A percentile compares a stretch with the other conserved stretches of the same genome.
phyloP scores from a whole-genome alignment of 2,329 filamentous ascomycete genomes.

The Cercospora sojina region DNA sequence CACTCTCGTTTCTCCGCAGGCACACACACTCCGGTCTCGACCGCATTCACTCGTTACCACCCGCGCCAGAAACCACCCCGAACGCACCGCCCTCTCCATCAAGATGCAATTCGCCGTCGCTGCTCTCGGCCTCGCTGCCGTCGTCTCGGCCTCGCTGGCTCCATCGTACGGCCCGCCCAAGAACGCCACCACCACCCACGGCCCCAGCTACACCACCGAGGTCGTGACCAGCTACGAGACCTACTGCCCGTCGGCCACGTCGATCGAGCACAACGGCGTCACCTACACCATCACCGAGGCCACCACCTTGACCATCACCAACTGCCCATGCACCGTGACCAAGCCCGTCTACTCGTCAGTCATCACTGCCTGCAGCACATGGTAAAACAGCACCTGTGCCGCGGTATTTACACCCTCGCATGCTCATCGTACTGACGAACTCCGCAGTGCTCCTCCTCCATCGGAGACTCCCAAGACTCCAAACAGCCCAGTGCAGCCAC shows the following conservation, averaged over 20 bases:
- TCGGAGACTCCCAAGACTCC: slow-evolving; percentile 6
- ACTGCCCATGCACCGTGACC: slow-evolving; percentile 30
- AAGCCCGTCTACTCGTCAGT: slow-evolving; percentile 29
- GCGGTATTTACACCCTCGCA: background rate
- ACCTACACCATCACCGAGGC: slow-evolving; percentile 29
- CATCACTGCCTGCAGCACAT: slow-evolving; percentile 26
- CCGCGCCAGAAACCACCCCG: slow-evolving; percentile 14
- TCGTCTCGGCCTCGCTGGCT: slow-evolving; percentile 15
- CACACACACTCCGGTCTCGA: slow-evolving; percentile 15
- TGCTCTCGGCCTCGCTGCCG: slow-evolving; percentile 25
- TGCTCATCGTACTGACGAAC: slow-evolving; percentile 5
- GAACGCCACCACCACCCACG: slow-evolving; percentile 15
- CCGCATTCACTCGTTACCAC: slow-evolving; percentile 23
- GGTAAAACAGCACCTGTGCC: slow-evolving; percentile 23
- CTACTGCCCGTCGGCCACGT: slow-evolving; percentile 27
- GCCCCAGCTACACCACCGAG: slow-evolving; percentile 22
- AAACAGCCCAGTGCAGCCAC: slow-evolving; percentile 3
- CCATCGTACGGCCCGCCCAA: slow-evolving; percentile 5
- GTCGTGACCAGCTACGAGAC: slow-evolving; percentile 25
- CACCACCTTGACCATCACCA: slow-evolving; percentile 28
- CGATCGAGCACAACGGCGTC: slow-evolving; percentile 23
- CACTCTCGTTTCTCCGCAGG: slow-evolving; percentile 18
- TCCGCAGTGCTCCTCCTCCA: slow-evolving; percentile 7
- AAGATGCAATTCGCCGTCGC: slow-evolving; percentile 29
- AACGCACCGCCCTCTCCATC: slow-evolving; percentile 13